These are phyloP conservation scores for Prunus yedoensis DNA, from an alignment of 331 rosid genomes.

Conservation along the genomic window DNA sequence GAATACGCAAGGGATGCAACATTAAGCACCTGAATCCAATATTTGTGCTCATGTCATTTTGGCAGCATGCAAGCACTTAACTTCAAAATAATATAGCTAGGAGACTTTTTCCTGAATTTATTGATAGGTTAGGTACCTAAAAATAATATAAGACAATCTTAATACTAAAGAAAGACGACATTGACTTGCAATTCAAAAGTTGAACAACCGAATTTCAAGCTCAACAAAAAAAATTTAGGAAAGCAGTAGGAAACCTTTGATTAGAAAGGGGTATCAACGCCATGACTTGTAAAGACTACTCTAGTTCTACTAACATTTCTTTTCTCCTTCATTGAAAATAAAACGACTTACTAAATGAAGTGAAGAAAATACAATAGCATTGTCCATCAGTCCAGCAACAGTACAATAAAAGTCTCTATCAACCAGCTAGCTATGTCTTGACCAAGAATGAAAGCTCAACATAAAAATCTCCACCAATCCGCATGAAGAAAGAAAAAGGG, in stretches of 20 bases:
- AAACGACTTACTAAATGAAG: neutral
- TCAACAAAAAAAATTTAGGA: neutral
- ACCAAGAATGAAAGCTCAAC: neutral
- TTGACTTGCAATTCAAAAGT: neutral
- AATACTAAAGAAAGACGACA: neutral
- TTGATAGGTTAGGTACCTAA: neutral
- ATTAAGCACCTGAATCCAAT: neutral
- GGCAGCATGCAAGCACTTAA: neutral
- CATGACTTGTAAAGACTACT: neutral
- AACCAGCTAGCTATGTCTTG: neutral
- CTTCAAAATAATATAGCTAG: neutral
- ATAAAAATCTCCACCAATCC: neutral
- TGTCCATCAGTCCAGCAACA: neutral
- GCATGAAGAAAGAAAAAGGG: neutral
- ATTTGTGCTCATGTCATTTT: neutral
- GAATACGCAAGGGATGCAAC: neutral
- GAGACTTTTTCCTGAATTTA: neutral
- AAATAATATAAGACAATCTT: neutral
- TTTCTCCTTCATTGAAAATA: neutral
- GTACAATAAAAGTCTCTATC: neutral
- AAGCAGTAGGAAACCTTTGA: neutral
- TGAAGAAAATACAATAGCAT: neutral
- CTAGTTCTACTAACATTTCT: neutral
- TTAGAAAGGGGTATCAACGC: neutral
- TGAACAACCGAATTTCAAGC: neutral